These are phyloP conservation scores for Cenchrus fungigraminus DNA, from an alignment of 176 grass and related monocot species.

Conservation along the genomic window DNA sequence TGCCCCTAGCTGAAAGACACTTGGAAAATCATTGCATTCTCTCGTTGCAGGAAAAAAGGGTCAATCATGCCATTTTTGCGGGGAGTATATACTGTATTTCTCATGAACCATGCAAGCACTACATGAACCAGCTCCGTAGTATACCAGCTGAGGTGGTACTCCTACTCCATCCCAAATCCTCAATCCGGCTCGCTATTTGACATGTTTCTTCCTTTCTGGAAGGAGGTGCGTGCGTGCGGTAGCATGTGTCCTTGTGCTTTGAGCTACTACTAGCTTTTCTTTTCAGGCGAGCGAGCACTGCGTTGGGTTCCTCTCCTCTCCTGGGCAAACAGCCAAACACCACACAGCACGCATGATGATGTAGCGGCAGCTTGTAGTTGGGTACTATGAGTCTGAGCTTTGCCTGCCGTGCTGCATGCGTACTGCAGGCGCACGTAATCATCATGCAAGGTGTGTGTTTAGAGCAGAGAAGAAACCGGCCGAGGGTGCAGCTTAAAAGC, in stretches of 20 bases:
- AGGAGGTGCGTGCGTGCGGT: constrained; percentile 14
- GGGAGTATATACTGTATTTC: neutral
- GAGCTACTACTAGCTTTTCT: neutral
- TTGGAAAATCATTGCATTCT: neutral
- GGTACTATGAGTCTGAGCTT: neutral
- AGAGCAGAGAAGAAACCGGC: no score
- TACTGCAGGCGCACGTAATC: neutral
- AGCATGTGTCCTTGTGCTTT: constrained; percentile 5
- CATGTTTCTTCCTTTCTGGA: neutral
- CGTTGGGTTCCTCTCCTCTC: neutral
- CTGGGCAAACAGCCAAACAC: neutral
- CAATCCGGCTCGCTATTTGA: neutral
- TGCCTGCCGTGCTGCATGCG: neutral
- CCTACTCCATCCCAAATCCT: neutral
- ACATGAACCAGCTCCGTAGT: no score
- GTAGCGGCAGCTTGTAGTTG: neutral
- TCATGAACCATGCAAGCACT: neutral
- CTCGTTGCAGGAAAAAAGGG: neutral
- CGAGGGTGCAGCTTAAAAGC: neutral
- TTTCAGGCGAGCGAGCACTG: neutral
- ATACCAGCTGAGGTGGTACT: no score
- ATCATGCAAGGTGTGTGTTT: neutral
- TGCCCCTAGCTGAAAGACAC: neutral
- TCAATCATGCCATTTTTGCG: neutral
- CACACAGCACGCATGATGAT: neutral